Conservation (phyloP, 306 rosid genomes). For the Comarum palustre region DNA sequence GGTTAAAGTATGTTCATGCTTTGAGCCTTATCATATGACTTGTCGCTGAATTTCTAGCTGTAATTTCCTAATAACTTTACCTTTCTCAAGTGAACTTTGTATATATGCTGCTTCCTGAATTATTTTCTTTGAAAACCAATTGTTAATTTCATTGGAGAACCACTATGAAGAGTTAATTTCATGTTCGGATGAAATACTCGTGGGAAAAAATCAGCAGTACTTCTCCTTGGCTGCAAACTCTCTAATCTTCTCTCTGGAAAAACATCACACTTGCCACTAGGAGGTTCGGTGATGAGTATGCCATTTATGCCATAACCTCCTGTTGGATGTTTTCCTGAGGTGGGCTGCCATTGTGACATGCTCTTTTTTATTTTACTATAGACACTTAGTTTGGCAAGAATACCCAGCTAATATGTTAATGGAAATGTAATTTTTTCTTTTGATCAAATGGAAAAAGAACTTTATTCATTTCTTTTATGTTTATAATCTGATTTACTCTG, state of each 20-base stretch:
- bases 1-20: constrained; percentile 51
- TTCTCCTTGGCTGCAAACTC: not conserved
- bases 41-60: not conserved
- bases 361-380: not conserved
- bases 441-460: not conserved
- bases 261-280: not conserved
- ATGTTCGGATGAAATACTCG: not conserved
- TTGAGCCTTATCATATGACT: not conserved
- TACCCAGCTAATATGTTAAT: not conserved
- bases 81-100: not conserved
- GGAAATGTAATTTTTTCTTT: not conserved
- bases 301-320: not conserved
- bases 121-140: not conserved
- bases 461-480: not conserved
- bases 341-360: not conserved
- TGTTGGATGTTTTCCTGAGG: not conserved
- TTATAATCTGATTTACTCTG: not conserved
- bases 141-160: not conserved
- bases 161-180: not conserved
- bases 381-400: not conserved
- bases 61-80: not conserved
- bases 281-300: not conserved
- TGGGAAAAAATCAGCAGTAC: not conserved
- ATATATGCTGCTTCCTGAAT: not conserved
- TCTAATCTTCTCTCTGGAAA: not conserved